phyloP scores from a whole-genome alignment of 768 basidiomycete genomes.

The Lactarius pseudohatsudake region DNA sequence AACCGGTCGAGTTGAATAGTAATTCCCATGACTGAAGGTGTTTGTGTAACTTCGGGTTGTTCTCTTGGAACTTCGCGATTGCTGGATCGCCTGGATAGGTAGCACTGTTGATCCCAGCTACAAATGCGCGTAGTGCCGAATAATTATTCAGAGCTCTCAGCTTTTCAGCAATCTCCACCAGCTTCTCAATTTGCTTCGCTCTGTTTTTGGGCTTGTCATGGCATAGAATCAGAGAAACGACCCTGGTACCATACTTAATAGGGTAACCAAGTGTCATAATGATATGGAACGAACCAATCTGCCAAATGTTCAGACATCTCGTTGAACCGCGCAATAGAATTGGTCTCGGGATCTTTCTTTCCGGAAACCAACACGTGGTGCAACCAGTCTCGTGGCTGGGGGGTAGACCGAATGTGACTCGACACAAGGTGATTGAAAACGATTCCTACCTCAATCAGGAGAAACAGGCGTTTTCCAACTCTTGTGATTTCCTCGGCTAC shows the following conservation, averaged over 20 bases:
- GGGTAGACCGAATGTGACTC: slow-evolving; percentile 19
- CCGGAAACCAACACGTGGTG: slow-evolving; percentile 71
- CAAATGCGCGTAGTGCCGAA: slow-evolving; percentile 86
- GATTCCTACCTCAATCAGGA: slow-evolving; percentile 65
- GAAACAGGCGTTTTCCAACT: slow-evolving; percentile 64
- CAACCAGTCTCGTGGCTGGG: slow-evolving; percentile 85
- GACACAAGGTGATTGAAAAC: slow-evolving; percentile 27
- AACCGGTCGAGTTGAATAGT: slow-evolving; percentile 75
- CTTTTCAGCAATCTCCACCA: slow-evolving; percentile 79
- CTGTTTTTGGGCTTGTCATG: slow-evolving; percentile 77
- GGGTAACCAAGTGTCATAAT: slow-evolving; percentile 20
- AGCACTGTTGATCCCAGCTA: slow-evolving; percentile 89
- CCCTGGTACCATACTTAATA: slow-evolving; percentile 51
- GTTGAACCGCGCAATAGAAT: slow-evolving; percentile 74
- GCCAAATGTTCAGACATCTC: slow-evolving; percentile 79
- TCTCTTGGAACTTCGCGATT: slow-evolving; percentile 68
- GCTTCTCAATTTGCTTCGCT: slow-evolving; percentile 82
- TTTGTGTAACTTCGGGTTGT: slow-evolving; percentile 69
- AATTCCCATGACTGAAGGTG: slow-evolving; percentile 81
- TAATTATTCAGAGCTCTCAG: slow-evolving; percentile 89
- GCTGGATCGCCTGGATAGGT: slow-evolving; percentile 77
- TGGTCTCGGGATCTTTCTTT: slow-evolving; percentile 60
- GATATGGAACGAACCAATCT: slow-evolving; percentile 56
- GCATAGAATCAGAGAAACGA: slow-evolving; percentile 85
- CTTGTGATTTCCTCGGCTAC: slow-evolving; percentile 88